phyloP scores from a whole-genome alignment of 768 basidiomycete species.

The Pleurotus citrinopileatus region DNA sequence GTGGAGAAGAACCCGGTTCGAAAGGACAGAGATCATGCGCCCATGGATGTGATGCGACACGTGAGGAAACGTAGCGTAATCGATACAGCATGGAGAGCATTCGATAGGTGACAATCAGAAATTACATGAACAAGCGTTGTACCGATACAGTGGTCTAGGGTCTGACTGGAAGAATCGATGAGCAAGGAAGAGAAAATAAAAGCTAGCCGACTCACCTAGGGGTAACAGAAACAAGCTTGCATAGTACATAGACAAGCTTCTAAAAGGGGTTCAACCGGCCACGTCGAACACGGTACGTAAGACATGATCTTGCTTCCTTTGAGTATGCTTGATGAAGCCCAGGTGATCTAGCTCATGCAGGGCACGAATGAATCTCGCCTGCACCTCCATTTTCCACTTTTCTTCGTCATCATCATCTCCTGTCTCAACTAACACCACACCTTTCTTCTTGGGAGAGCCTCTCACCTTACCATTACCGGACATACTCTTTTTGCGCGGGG shows the following conservation, averaged over 20 bases:
- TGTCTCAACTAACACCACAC: conserved; percentile 29
- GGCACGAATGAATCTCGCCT: conserved; percentile 76
- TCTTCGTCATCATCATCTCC: conserved; percentile 36
- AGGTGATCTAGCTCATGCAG: conserved; percentile 81
- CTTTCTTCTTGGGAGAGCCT: conserved; percentile 21
- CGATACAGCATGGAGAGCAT: not conserved
- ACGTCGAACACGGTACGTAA: conserved; percentile 64
- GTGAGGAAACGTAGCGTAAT: not conserved
- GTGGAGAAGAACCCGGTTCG: too few species aligned
- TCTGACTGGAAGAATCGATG: not conserved
- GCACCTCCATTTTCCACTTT: conserved; percentile 60
- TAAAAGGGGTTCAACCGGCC: conserved; percentile 20
- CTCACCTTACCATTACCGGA: conserved; percentile 17
- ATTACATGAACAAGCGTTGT: too few species aligned
- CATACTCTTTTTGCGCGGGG: not conserved
- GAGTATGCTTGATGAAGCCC: conserved; percentile 78
- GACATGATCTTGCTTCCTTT: conserved; percentile 76
- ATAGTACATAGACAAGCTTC: not conserved
- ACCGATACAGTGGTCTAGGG: too few species aligned
- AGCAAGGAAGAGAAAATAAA: not conserved
- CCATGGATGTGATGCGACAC: not conserved
- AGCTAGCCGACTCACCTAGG: not conserved
- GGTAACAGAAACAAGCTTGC: not conserved
- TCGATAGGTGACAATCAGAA: not conserved
- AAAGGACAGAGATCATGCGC: too few species aligned